phyloP scores from a whole-genome alignment of 2,329 filamentous ascomycete species.

The Fusarium tanahbumbuense region DNA sequence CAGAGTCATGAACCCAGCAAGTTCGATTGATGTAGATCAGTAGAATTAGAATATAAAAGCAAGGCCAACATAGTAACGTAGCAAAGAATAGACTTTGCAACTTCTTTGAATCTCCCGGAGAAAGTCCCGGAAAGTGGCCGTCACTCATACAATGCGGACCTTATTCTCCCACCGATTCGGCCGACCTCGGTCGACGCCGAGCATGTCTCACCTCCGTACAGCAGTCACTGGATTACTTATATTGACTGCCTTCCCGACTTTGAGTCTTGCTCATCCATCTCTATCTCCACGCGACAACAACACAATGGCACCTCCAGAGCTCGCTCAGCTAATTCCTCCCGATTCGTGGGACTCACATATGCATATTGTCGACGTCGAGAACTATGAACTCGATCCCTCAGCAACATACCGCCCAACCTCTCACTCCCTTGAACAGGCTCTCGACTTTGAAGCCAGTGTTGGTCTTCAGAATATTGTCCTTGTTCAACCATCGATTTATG shows the following conservation, averaged over 20 bases:
- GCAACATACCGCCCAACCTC: conserved; percentile 64
- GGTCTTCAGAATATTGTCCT: conserved; percentile 68
- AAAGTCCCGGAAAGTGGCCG: conserved; percentile 2
- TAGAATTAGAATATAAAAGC: neutral
- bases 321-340: conserved; percentile 50
- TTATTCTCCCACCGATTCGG: conserved; percentile 28
- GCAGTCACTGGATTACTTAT: neutral
- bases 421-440: conserved; percentile 63
- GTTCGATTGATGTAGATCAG: neutral
- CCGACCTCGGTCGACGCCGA: conserved; percentile 22
- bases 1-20: neutral
- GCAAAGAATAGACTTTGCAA: neutral
- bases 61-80: neutral
- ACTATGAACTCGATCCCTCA: conserved; percentile 59
- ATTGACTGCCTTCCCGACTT: neutral
- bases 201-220: neutral
- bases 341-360: conserved; percentile 72
- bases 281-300: neutral
- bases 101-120: neutral
- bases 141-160: conserved; percentile 1
- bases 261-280: neutral
- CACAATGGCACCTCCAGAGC: conserved; percentile 2
- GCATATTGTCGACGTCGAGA: conserved; percentile 68
- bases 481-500: conserved; percentile 72
- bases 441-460: conserved; percentile 62